Evolutionary conservation across 164 flowering plant genomes (phyloP), one percentile per base, ranked within the genome.

Genomic region (Dillenia turbinata): DNA sequence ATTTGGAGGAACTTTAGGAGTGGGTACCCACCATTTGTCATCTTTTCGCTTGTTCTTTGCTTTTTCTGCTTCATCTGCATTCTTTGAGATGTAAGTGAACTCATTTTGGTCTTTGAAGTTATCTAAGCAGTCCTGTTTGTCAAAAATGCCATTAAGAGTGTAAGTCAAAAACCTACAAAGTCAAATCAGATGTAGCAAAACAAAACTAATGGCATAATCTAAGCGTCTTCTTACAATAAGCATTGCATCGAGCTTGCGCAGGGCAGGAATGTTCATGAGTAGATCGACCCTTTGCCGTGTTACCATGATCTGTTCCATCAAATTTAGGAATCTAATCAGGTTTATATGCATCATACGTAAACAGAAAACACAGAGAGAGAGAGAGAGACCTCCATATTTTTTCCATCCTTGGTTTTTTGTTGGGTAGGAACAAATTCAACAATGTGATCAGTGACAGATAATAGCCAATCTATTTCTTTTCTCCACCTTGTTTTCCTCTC

Each of bases 381-480:
- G 19, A 15, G 24, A 50, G 26, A 56, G 48, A 87, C 98, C 88
- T 90, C 97, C 88, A 88, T 77, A 52, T 51, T 64, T 17, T 73
- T 59, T 62, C 98, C 98, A 71, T 90, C 83, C 43, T 78, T 78
- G 48, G 85, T 50, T 77, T 52, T 79, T 72, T 93, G 98, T 68
- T 83, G 80, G 5, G 94, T 81, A 71, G 98, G 91, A 58, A 82
- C 96, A 50, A 93, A 78, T 56, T 93, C 94, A 58, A 93, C 98
- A 69, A 90, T 82, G 78, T 90, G 85, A 77, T 93, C 98, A 1
- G 96, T 78, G 16, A 90, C 98, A 52, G 97, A 88, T 71, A 93
- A 75, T 46, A 90, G 83, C 97, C 96, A 93, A 24, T 81, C 93
- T 6, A 87, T 82, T 77, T 93, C 98, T 69, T 73, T 90, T 65